Evolutionary conservation across 2,329 filamentous ascomycete species (phyloP).

Genomic region (Colletotrichum sp.): DNA sequence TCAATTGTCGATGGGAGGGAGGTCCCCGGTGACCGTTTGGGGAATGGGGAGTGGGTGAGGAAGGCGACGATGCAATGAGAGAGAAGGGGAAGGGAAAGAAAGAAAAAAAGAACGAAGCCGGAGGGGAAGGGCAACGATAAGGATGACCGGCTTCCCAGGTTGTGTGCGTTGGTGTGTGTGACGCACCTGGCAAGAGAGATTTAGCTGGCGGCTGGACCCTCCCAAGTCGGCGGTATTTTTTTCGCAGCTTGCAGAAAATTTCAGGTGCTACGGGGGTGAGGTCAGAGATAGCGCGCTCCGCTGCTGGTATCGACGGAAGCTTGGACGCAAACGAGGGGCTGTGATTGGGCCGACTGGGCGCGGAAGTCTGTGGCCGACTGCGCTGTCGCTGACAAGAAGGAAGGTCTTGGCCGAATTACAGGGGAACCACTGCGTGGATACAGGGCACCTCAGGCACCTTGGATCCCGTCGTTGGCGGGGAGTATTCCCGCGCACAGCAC

Average conservation of each 20-base stretch:
- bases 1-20: conserved; percentile 22
- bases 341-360: conserved; percentile 1
- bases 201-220: conserved; percentile 18
- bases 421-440: not conserved
- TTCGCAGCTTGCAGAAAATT: conserved; percentile 16
- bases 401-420: conserved; percentile 3
- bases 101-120: not conserved
- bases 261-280: conserved; percentile 20
- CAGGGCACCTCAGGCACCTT: not conserved
- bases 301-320: not conserved
- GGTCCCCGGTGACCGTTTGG: conserved; percentile 3
- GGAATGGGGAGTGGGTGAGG: conserved; percentile 1
- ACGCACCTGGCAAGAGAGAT: conserved; percentile 12
- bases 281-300: conserved; percentile 19
- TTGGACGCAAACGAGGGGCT: not conserved
- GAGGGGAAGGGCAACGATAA: conserved; percentile 20
- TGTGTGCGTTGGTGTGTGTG: conserved; percentile 6
- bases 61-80: conserved; percentile 6
- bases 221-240: conserved; percentile 16
- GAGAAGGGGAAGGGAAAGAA: not conserved
- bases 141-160: conserved; percentile 6
- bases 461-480: not conserved
- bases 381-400: not conserved
- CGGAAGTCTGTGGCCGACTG: not conserved
- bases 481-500: not conserved